Evolutionary conservation across 805 yeast genomes (phyloP), one percentile per base, ranked within the genome.

Genomic region (Kodamaea leandrae): DNA sequence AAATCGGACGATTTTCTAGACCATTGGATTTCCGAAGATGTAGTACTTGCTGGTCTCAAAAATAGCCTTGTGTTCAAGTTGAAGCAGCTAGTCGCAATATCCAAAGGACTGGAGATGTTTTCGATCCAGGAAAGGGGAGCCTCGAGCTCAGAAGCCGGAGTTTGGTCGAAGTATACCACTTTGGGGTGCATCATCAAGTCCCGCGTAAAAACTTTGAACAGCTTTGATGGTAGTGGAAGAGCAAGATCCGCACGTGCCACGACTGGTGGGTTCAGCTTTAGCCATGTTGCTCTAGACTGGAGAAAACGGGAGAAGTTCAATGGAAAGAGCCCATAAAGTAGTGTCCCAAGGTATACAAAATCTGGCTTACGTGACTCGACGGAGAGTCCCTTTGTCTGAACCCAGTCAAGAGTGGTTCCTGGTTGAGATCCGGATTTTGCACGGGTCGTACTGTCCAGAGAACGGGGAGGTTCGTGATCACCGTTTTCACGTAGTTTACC

Each of bases 321-420:
- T 0, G 86, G 86, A 44, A 69, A 81, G 9, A 80, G 53, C 0
- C 83, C 86, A 47, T 82, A 82, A 1, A 81, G 52, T 18, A 77
- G 57, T 1, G 77, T 69, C 39, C 68, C 69, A 7, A 30, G 21
- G 13, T 12, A 30, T 4, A 17, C 18, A 21, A 9, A 18, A 21
- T 30, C 21, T 30, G 33, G 33, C 4, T 4, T 12, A n/a, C 17
- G 33, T 15, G 18, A 13, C 10, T 12, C 16, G 16, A 27, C 32
- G 4, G 32, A 27, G 5, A 27, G 13, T 16, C 32, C 32, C 5
- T 10, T 4, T 7, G 32, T 27, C 15, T 27, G 32, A 10, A 5
- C 5, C 32, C 32, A n/a, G n/a, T n/a, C n/a, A 27, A n/a, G 17
- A 13, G 32, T n/a, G n/a, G n/a, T n/a, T n/a, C n/a, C n/a, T n/a